A percentile compares a stretch with the other conserved stretches of the same genome.
Evolutionary conservation across 495 filamentous ascomycete species (phyloP).

Genomic region (Immersiella caudata): DNA sequence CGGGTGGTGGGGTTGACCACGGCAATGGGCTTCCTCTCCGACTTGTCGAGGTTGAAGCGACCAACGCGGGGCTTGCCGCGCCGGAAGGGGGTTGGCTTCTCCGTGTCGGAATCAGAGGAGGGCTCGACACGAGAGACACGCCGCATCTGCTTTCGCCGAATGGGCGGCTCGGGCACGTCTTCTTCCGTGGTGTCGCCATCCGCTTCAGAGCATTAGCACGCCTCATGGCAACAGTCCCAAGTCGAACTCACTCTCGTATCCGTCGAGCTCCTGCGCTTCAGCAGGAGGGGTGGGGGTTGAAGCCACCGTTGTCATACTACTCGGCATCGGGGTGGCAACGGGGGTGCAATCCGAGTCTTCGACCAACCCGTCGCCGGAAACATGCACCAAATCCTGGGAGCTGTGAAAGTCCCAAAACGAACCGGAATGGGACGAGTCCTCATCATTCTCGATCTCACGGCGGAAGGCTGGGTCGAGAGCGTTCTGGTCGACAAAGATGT

Average conservation of each 20-base stretch:
- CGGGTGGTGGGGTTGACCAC: constrained; percentile 70
- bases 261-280: constrained; percentile 61
- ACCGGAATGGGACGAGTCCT: constrained; percentile 49
- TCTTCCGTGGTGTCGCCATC: constrained; percentile 88
- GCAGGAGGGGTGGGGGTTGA: constrained; percentile 46
- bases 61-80: constrained; percentile 52
- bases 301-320: constrained; percentile 47
- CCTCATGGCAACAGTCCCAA: constrained; percentile 19
- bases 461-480: constrained; percentile 68
- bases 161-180: constrained; percentile 62
- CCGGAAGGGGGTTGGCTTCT: constrained; percentile 38
- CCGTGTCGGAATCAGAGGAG: constrained; percentile 51
- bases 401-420: constrained; percentile 51
- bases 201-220: constrained; percentile 65
- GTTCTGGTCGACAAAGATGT: constrained; percentile 73
- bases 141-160: constrained; percentile 58
- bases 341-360: constrained; percentile 31
- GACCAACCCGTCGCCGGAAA: constrained; percentile 39
- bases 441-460: constrained; percentile 66
- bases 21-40: constrained; percentile 71
- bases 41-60: constrained; percentile 57
- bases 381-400: constrained; percentile 28
- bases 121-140: constrained; percentile 42
- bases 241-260: constrained; percentile 72
- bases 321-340: constrained; percentile 48